Conservation (phyloP, 2,329 filamentous ascomycete species). For the Xylariaceae sp. region DNA sequence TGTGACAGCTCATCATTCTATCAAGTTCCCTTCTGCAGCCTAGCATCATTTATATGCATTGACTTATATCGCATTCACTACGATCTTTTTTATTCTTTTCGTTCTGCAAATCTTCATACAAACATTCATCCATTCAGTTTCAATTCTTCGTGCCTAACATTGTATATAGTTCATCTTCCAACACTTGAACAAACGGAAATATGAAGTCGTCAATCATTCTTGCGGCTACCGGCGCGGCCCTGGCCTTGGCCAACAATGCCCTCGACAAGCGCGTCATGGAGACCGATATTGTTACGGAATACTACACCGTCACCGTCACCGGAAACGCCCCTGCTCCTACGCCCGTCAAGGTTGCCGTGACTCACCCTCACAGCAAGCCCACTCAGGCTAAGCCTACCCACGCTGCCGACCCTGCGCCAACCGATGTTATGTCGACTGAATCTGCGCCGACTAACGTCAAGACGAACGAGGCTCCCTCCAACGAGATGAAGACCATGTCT, state of each 20-base stretch:
- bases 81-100: slow-evolving; percentile 8
- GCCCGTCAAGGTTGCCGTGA: slow-evolving; percentile 7
- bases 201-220: slow-evolving; percentile 39
- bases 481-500: slow-evolving; percentile 1
- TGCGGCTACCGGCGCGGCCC: slow-evolving; percentile 31
- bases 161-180: slow-evolving; percentile 13
- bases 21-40: not conserved
- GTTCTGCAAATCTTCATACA: not conserved
- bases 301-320: slow-evolving; percentile 35
- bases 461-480: too few relatives aligned
- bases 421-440: too few relatives aligned
- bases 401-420: too few relatives aligned
- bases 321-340: slow-evolving; percentile 20
- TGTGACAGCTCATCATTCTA: not conserved
- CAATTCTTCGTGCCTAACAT: slow-evolving; percentile 3
- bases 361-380: not conserved
- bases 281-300: slow-evolving; percentile 32
- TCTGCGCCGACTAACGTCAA: too few relatives aligned
- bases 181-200: slow-evolving; percentile 22
- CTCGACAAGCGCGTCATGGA: slow-evolving; percentile 32
- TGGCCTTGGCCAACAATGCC: slow-evolving; percentile 32
- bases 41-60: slow-evolving; percentile 4
- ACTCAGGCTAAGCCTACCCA: not conserved
- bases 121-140: not conserved
- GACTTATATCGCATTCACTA: slow-evolving; percentile 14